Base-by-base conservation (phyloP, 306 rosid genomes). In the Gillenia trifoliata region DNA sequence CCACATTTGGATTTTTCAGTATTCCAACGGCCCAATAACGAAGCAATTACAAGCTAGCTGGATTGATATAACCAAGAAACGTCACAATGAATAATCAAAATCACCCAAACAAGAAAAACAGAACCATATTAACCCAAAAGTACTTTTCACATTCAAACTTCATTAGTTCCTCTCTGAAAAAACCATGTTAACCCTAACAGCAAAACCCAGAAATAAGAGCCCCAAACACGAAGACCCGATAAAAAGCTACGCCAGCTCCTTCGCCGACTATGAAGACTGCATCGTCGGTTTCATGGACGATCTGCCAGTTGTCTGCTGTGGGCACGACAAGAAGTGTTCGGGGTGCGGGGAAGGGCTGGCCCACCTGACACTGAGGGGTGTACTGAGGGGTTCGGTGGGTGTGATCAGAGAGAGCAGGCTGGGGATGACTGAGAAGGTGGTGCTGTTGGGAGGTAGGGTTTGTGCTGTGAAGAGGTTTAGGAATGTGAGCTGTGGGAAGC, bases 351-450 rank as follows among this genome's bases (percentile, higher is more conserved):
- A 68, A 13, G 40, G 4, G 1, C n/a, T 66, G n/a, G 50, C 72
- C 31, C 78, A 79, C 33, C 11, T 79, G 63, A 79, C 69, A 1
- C 34, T 79, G 12, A 57, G 72, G 20, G 69, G 47, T 31, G 82
- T 79, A 26, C 65, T 66, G 50, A 79, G 82, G 45, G 69, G 69
- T 43, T 79, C 82, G 62, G 74, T 79, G 57, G 82, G 78, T 43
- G 82, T 79, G 57, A 43, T 79, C 4, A 65, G 78, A 22, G 82
- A 72, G 16, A 79, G 78, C 64, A 49, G 55, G 68, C 25, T 73
- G 68, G 82, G 70, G 19, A 79, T 79, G 73, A 73, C 78, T 4
- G 78, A 73, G 78, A 79, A 79, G 56, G 82, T 79, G 69, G 78
- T 79, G 64, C 11, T 79, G 16, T 57, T 31, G 54, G 74, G 60